Conservation (phyloP, 768 basidiomycete genomes). For the Trametes villosa region DNA sequence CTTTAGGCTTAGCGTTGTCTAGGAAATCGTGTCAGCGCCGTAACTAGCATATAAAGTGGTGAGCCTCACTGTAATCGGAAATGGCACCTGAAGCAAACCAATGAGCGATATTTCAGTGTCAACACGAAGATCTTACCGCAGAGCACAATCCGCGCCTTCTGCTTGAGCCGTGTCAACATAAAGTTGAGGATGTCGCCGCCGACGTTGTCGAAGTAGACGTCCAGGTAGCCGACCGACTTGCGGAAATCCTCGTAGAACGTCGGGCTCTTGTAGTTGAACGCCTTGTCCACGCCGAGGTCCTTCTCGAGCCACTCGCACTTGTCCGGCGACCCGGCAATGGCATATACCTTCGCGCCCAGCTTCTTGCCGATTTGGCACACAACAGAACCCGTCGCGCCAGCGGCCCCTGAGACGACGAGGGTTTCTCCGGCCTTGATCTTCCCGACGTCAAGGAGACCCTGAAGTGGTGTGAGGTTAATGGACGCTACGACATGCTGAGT, state of each 20-base stretch:
- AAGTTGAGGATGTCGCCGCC: conserved; percentile 84
- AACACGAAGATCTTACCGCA: conserved; percentile 86
- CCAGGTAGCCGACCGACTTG: conserved; percentile 69
- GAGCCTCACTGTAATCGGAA: conserved; percentile 71
- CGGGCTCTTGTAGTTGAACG: conserved; percentile 85
- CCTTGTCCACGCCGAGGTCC: conserved; percentile 81
- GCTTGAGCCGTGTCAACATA: conserved; percentile 72
- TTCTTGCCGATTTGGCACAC: conserved; percentile 85
- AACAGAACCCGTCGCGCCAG: conserved; percentile 83
- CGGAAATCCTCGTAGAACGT: conserved; percentile 77
- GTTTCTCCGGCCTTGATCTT: conserved; percentile 83
- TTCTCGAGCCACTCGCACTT: conserved; percentile 88
- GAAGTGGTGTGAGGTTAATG: too few relatives aligned
- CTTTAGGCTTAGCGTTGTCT: conserved; percentile 66
- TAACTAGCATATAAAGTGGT: not conserved
- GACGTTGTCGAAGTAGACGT: conserved; percentile 87
- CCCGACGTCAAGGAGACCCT: conserved; percentile 86
- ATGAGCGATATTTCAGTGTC: not conserved
- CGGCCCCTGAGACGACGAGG: conserved; percentile 87
- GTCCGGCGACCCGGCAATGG: conserved; percentile 81
- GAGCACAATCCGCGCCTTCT: conserved; percentile 74
- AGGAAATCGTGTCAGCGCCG: not conserved
- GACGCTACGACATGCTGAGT: not conserved
- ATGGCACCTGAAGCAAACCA: conserved; percentile 65
- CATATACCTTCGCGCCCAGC: conserved; percentile 81